Base-by-base conservation (phyloP, 1,284 basidiomycete species). In the Chalciporus piperatoides region DNA sequence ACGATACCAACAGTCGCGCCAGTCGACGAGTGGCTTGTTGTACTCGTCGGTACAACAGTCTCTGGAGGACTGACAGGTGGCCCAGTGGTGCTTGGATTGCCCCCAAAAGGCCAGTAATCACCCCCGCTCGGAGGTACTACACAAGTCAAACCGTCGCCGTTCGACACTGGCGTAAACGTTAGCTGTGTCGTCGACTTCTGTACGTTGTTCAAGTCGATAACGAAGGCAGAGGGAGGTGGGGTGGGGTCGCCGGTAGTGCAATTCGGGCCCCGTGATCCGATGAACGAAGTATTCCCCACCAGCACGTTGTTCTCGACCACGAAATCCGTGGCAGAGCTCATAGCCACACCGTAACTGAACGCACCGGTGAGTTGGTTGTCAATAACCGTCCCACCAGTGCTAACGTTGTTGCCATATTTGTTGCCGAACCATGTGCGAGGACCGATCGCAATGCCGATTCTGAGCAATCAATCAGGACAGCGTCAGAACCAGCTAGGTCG, bases 361-460 rank as follows among this genome's bases (percentile, higher is more conserved):
- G 85, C 87, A 8, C 90, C 90, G 9, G 79, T 78, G 43, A 92
- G 71, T 23, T 68, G 65, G 69, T 94, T 93, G 65, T 82, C 71
- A 25, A 71, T 60, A 15, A 92, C 81, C 1, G 72, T 74, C 6
- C 79, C 89, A 37, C 80, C 81, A 21, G 57, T 65, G 57, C 78
- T 82, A 55, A 82, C 74, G 59, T 87, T 87, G 46, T 70, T 73
- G 30, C 75, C 75, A 58, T 77, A 88, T 49, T 71, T 65, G 55
- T 79, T 68, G 2, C 82, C 84, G 55, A 90, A 92, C 90, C 90
- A 92, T 4, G 81, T 81, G 15, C 79, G 78, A 8, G 89, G 88
- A 5, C 89, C 90, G 30, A 92, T 79, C 17, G 85, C 84, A 45
- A 90, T 83, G 15, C 83, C 86, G 58, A 89, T 81, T 63, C 86